Evolutionary conservation across 2,329 filamentous ascomycete species (phyloP).

Genomic region (Pseudogymnoascus sp.): DNA sequence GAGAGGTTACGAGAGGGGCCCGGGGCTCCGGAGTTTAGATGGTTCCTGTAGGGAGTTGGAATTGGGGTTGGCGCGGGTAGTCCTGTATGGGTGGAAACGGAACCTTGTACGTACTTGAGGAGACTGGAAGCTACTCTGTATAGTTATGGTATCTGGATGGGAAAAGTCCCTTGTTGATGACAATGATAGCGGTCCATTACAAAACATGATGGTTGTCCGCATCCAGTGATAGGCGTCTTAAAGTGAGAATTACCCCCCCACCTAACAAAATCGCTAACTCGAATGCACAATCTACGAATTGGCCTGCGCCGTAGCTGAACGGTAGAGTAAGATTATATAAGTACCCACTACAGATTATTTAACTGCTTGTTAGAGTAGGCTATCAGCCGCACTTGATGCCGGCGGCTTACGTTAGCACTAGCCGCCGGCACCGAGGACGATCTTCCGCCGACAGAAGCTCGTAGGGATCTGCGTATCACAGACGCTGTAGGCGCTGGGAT

Average conservation of each 20-base stretch:
- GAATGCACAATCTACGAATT: not conserved
- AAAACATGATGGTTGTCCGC: not conserved
- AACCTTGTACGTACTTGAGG: not conserved
- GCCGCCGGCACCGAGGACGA: not conserved
- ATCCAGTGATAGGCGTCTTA: not conserved
- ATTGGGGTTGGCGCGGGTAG: not conserved
- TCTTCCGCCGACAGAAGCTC: not conserved
- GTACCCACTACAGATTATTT: not conserved
- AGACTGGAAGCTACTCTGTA: not conserved
- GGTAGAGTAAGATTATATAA: not conserved
- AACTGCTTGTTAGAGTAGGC: not conserved
- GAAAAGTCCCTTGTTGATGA: not conserved
- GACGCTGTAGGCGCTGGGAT: not conserved
- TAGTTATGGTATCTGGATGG: not conserved
- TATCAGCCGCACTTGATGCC: not conserved
- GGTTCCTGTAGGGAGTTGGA: slow-evolving; percentile 37
- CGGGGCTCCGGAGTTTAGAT: slow-evolving; percentile 44
- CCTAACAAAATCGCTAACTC: not conserved
- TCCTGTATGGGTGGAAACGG: not conserved
- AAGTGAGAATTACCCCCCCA: not conserved
- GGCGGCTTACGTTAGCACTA: not conserved
- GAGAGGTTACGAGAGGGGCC: slow-evolving; percentile 47
- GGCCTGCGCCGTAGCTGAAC: not conserved
- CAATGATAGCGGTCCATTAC: not conserved
- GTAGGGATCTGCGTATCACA: not conserved